Conservation (phyloP, 2,329 filamentous ascomycete genomes). For the Helotiales sp. region DNA sequence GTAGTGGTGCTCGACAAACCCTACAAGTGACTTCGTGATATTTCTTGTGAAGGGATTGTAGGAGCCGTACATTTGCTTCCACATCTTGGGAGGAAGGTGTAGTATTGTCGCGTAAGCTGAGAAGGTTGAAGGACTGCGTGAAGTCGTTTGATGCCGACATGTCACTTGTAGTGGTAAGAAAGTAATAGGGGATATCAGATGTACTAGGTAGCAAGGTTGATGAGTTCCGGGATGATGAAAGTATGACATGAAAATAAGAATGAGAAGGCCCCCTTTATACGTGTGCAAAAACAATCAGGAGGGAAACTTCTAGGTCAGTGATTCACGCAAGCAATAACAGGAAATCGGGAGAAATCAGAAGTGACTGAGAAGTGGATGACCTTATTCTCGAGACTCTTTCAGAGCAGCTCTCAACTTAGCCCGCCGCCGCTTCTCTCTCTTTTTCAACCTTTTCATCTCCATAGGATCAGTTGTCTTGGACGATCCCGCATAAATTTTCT, state of each 20-base stretch:
- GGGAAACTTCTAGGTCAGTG: background rate
- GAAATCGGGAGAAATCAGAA: background rate
- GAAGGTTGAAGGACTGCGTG: background rate
- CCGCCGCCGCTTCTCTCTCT: conserved; percentile 24
- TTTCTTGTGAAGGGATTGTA: background rate
- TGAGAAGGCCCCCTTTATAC: background rate
- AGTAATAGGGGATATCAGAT: background rate
- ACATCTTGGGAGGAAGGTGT: background rate
- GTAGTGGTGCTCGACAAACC: background rate
- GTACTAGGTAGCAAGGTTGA: background rate
- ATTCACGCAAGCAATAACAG: background rate
- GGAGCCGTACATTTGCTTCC: background rate
- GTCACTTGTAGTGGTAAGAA: background rate
- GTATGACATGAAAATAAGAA: too few species aligned
- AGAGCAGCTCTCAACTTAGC: conserved; percentile 16
- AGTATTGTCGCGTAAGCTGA: background rate
- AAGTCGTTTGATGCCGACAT: background rate
- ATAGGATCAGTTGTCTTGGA: conserved; percentile 1
- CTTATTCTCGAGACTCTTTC: background rate
- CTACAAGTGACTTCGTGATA: background rate
- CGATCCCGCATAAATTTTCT: background rate
- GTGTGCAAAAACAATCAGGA: background rate
- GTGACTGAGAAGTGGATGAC: background rate
- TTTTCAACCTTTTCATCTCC: conserved; percentile 21
- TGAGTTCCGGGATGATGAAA: background rate